Evolutionary conservation across 1,284 basidiomycete genomes (phyloP), one percentile per base, ranked within the genome.

Genomic region (Ustilago xerochloae): DNA sequence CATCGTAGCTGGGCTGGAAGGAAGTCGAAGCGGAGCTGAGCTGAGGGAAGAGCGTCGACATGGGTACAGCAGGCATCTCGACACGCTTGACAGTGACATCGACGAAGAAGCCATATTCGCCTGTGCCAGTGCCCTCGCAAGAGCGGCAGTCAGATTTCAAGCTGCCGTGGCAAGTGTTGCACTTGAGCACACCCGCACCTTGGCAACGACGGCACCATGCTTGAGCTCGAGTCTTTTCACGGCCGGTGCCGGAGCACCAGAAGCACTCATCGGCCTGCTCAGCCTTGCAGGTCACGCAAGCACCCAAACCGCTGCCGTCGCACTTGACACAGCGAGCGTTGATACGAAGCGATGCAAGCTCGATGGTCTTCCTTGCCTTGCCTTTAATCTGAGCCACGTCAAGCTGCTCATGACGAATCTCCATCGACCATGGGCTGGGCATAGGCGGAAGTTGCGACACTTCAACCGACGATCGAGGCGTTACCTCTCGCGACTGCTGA

Each of bases 171-270:
- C 78, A 80, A 12, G 63, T 63, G 55, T 70, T 59, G 68, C 78
- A 80, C 35, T 70, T 64, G 54, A 78, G 67, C 33, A 63, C 56
- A 35, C 74, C 76, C 13, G 64, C 69, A 47, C 78, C 78, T 10
- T 67, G 61, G 64, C 78, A 80, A 16, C 67, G 72, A 36, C 63
- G 61, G 39, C 78, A 80, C 49, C 38, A 51, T 9, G 63, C 70
- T 28, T 75, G 63, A 15, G 57, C 65, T 6, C 62, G 71, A 13
- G 51, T 53, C 75, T 79, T 79, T 33, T 74, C 69, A 13, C 63
- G 60, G 13, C 78, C 78, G 0, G 69, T 76, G n/a, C 78, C 77
- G 10, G 47, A 51, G 55, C 78, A 80, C 78, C 78, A 80, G 63
- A 73, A 80, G 63, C 78, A 79, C 48, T 75, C 74, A 52, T 80